Evolutionary conservation across 2,329 filamentous ascomycete genomes (phyloP), one percentile per base, ranked within the genome.

Genomic region (Colletotrichum sp.): DNA sequence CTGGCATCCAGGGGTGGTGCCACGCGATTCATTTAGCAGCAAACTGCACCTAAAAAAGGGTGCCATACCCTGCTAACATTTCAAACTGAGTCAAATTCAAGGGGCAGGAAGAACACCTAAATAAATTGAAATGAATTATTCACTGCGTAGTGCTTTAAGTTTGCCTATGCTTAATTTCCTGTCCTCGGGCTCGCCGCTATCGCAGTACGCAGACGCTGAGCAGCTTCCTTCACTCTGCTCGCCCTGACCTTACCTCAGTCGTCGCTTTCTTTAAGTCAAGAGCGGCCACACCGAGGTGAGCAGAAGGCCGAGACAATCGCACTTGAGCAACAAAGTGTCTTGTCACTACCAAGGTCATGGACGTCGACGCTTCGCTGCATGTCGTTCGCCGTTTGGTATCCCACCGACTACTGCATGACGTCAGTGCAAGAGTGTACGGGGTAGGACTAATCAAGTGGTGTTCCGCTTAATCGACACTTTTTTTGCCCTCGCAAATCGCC

Each of bases 331-430:
- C 39, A 48, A 1, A 48, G 9, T 48, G 3, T n/a, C 18, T n/a
- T 48, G 9, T 9, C 4, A 18, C 16, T 9, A n/a, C n/a, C n/a
- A n/a, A 36, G 15, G 16, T 5, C 1, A 39, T 44, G 36, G 36
- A 18, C 36, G 8, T 1, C 8, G 16, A 44, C 1, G 16, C 16
- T 18, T 44, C 36, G 16, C 36, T 44, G 1, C 36, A 44, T 44
- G 36, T 44, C 1, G 16, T 18, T 44, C 36, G 0, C 36, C 16
- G 36, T 3, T 1, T n/a, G 0, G 36, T 9, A 44, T 44, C 16
- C 1, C 36, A 9, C 1, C 36, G 16, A 44, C 16, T 44, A 0
- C 36, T 44, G 16, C 36, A 44, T 44, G 36, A 44, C 36, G 36
- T 18, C 36, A 39, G 36, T 9, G 1, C 36, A 39, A 18, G 36